Evolutionary conservation across 2,329 filamentous ascomycete genomes (phyloP), one percentile per base, ranked within the genome.

Genomic region (Pseudogymnoascus sp.): DNA sequence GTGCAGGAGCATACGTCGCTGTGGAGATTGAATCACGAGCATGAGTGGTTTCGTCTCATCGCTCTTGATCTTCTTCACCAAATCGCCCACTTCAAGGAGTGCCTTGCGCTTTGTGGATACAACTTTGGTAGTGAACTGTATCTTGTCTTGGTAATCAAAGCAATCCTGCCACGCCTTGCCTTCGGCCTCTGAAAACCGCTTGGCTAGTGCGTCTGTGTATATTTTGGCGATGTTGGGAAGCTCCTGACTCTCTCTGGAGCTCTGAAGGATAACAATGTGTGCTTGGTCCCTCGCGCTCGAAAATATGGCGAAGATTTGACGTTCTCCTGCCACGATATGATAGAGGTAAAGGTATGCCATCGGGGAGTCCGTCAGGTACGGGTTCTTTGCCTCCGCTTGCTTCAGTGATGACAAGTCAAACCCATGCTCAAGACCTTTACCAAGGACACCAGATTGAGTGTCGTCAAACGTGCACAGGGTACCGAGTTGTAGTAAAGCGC

Each of bases 391-490:
- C 0, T 87, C 83, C 17, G 86, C 80, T 59, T 87, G 85, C 68
- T 87, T 86, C 50, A 99, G 78, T 6, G 90, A 83, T 10, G 83
- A 84, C 2, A 99, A 81, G 68, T 97, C 92, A 70, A 99, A 99
- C 0, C 95, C 96, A 69, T 93, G 88, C 68, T 99, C 95, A 7
- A 99, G 78, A 62, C 95, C 95, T 71, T 89, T 93, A 60, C 95
- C 95, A 7, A 99, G 83, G 1, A 97, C 93, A 69, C 93, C 96
- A 65, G 89, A 85, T 69, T 97, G 93, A 62, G 82, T 87, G 70
- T 96, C 90, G 70, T 99, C 95, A 68, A 99, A 96, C 1, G 91
- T 96, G 73, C 95, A 99, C 31, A 90, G 80, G 70, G 91, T 97
- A 44, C 95, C 96, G 1, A 99, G 80, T 68, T 95, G 90, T 9